Percentiles rank a stretch among this genome's conserved stretches.
Evolutionary conservation across 306 rosid genomes (phyloP).

Genomic region (Corylus americana): DNA sequence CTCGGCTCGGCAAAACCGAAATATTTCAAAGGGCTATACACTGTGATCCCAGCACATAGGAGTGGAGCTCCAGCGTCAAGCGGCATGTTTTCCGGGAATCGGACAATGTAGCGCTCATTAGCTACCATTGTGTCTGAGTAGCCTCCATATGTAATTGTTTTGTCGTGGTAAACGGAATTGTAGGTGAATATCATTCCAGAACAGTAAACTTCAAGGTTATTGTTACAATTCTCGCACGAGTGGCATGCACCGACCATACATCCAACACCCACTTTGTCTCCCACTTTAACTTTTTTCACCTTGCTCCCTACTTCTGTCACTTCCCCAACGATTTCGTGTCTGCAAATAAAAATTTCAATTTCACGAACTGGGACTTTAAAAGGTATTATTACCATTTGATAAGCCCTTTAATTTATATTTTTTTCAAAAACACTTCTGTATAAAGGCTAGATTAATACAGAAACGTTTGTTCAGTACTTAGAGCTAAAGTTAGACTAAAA

Average conservation of each 20-base stretch:
- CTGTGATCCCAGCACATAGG: constrained; percentile 60
- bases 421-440: no score
- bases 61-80: constrained; percentile 60
- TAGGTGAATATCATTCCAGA: constrained; percentile 32
- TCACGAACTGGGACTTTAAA: no score
- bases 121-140: constrained; percentile 51
- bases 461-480: no score
- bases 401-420: no score
- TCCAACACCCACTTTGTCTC: constrained; percentile 65
- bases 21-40: constrained; percentile 50
- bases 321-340: constrained; percentile 59
- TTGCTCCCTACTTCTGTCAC: constrained; percentile 68
- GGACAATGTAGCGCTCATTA: constrained; percentile 41
- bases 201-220: constrained; percentile 56
- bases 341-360: background rate
- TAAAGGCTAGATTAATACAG: no score
- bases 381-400: no score
- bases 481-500: no score
- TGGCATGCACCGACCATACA: constrained; percentile 52
- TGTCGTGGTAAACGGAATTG: constrained; percentile 31
- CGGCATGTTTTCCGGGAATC: constrained; percentile 42
- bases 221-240: constrained; percentile 46
- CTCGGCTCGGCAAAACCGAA: constrained; percentile 47
- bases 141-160: constrained; percentile 50
- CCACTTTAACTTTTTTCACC: constrained; percentile 53